Evolutionary conservation across 495 filamentous ascomycete species (phyloP).

Genomic region (Ascobolus immersus): DNA sequence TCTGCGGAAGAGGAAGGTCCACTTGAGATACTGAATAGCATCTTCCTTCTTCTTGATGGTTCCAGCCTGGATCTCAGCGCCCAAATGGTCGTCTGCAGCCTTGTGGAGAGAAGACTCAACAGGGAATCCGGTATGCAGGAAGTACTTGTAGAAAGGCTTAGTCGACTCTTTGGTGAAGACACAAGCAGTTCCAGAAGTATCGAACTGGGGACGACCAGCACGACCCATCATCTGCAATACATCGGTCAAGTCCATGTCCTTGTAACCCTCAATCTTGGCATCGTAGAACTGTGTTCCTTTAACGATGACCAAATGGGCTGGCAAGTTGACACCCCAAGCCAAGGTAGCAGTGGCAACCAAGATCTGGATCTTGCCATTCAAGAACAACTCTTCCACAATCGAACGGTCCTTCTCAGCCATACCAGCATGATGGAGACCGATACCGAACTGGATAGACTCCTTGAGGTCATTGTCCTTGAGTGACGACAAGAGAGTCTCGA

Average conservation of each 20-base stretch:
- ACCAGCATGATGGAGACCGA: constrained; percentile 91
- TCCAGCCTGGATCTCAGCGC: constrained; percentile 78
- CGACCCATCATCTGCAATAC: constrained; percentile 95
- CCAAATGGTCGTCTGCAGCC: constrained; percentile 88
- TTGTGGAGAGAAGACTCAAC: constrained; percentile 93
- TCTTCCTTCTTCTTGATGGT: constrained; percentile 88
- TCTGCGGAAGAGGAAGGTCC: constrained; percentile 97
- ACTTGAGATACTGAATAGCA: constrained; percentile 89
- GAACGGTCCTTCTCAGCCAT: constrained; percentile 82
- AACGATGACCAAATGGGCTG: constrained; percentile 87
- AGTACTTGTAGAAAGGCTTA: constrained; percentile 99
- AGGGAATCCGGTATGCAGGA: constrained; percentile 90
- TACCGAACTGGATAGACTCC: constrained; percentile 84
- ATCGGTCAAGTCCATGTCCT: constrained; percentile 97
- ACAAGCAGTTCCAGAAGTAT: constrained; percentile 75
- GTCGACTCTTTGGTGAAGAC: constrained; percentile 96
- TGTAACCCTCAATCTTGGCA: constrained; percentile 90
- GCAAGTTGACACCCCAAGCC: constrained; percentile 96
- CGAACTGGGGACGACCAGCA: constrained; percentile 89
- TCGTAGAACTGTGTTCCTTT: constrained; percentile 98
- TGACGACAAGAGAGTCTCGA: constrained; percentile 52
- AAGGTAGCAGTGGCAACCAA: constrained; percentile 89
- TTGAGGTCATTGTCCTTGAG: constrained; percentile 82
- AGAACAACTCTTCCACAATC: constrained; percentile 76
- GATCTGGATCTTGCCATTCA: constrained; percentile 95